These are phyloP conservation scores for Lumnitzera littorea DNA, from an alignment of 345 rosid genomes.

Conservation along the genomic window DNA sequence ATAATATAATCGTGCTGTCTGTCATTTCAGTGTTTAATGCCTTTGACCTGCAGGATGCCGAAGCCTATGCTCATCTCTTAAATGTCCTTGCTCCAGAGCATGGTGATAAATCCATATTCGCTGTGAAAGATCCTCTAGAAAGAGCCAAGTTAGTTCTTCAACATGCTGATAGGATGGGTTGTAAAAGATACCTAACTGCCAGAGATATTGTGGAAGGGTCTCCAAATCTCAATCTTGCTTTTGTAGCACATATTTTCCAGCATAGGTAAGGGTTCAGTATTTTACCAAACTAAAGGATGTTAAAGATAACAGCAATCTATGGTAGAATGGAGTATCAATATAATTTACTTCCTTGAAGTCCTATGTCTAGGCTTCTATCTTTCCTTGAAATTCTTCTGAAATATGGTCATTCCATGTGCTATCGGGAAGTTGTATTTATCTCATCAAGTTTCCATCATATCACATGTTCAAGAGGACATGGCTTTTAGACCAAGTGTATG, in stretches of 20 bases:
- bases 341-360: background rate
- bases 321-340: background rate
- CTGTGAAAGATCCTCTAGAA: slow-evolving; percentile 42
- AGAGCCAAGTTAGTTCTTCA: slow-evolving; percentile 89
- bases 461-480: too few relatives aligned
- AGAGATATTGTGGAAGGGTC: slow-evolving; percentile 96
- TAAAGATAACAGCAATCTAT: too few relatives aligned
- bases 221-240: slow-evolving; percentile 95
- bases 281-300: too few relatives aligned
- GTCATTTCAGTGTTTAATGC: slow-evolving; percentile 11
- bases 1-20: background rate
- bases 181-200: slow-evolving; percentile 91
- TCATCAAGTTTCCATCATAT: too few relatives aligned
- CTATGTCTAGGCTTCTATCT: too few relatives aligned
- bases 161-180: slow-evolving; percentile 97
- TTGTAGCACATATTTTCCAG: slow-evolving; percentile 96
- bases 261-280: slow-evolving; percentile 53
- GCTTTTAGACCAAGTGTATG: too few relatives aligned
- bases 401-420: too few relatives aligned
- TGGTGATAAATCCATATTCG: slow-evolving; percentile 50
- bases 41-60: slow-evolving; percentile 70
- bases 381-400: too few relatives aligned
- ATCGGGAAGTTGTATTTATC: too few relatives aligned
- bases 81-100: slow-evolving; percentile 92
- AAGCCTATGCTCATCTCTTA: slow-evolving; percentile 88